These are phyloP conservation scores for Tetrahymena malaccensis DNA, from an alignment of 73 alveolate species.

Conservation along the genomic window DNA sequence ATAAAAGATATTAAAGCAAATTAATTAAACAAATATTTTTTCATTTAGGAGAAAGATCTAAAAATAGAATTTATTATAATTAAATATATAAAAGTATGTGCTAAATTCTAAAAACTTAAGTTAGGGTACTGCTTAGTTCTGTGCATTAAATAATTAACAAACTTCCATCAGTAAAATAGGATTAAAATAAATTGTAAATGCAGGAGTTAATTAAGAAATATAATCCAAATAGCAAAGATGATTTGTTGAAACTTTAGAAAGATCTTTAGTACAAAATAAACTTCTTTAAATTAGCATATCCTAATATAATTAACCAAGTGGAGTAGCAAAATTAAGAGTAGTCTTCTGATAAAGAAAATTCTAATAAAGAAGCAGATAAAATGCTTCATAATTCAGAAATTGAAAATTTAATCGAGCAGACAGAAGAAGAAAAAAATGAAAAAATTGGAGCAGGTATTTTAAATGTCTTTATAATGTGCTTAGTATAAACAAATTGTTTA, in stretches of 20 bases:
- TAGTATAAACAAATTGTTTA: background rate
- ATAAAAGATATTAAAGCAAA: background rate
- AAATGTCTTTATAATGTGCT: background rate
- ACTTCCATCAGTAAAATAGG: background rate
- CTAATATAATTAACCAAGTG: background rate
- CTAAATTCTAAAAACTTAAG: background rate
- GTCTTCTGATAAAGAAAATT: background rate
- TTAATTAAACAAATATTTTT: background rate
- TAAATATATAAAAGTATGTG: background rate
- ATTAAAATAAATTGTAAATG: background rate
- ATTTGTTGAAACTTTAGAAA: background rate
- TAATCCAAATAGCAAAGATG: background rate
- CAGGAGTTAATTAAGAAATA: background rate
- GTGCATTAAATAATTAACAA: background rate
- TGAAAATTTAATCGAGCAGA: background rate
- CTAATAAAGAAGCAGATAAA: background rate
- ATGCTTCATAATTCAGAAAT: background rate
- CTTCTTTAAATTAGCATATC: constrained; percentile 13
- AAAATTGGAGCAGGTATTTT: background rate
- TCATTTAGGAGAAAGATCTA: background rate
- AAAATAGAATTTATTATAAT: background rate
- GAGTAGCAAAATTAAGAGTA: background rate
- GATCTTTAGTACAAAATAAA: constrained; percentile 5
- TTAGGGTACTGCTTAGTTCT: background rate
- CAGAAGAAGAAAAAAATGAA: background rate